Evolutionary conservation across 495 filamentous ascomycete species (phyloP).

Genomic region (Podospora pseudocomata): DNA sequence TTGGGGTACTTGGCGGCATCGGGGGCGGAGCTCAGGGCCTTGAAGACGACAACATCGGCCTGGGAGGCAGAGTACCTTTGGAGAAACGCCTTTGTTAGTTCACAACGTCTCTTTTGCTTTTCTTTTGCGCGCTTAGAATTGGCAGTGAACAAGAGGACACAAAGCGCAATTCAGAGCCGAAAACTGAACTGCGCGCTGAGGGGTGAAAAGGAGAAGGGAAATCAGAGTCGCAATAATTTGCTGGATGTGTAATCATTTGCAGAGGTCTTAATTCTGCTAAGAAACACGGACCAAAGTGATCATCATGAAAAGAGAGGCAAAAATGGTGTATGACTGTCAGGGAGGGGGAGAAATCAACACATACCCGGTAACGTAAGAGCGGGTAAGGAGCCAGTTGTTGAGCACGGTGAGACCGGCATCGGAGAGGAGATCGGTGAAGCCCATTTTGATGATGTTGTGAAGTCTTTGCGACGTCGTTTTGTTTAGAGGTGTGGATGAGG

Average conservation of each 20-base stretch:
- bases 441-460: slow-evolving; percentile 57
- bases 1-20: slow-evolving; percentile 84
- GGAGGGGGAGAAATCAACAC: slow-evolving; percentile 34
- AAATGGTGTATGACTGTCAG: not conserved
- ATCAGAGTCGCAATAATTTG: slow-evolving; percentile 84
- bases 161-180: not conserved
- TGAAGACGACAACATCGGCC: slow-evolving; percentile 93
- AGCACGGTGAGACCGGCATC: slow-evolving; percentile 87
- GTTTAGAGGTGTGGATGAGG: slow-evolving; percentile 12
- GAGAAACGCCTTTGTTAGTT: slow-evolving; percentile 23
- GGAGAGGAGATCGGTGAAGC: slow-evolving; percentile 88
- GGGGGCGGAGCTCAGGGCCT: slow-evolving; percentile 73
- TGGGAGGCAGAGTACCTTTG: slow-evolving; percentile 78
- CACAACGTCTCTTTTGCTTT: not conserved
- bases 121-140: not conserved
- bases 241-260: slow-evolving; percentile 74
- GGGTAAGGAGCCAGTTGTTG: slow-evolving; percentile 83
- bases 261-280: slow-evolving; percentile 95
- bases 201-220: slow-evolving; percentile 8
- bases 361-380: slow-evolving; percentile 93
- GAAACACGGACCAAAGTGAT: slow-evolving; percentile 98
- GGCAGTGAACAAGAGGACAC: slow-evolving; percentile 3
- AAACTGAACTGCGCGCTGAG: not conserved
- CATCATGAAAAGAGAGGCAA: slow-evolving; percentile 58
- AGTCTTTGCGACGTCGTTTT: slow-evolving; percentile 10